A percentile compares a stretch with the other conserved stretches of the same genome.
Evolutionary conservation across 495 filamentous ascomycete genomes (phyloP).

Genomic region (Sordaria brevicollis): DNA sequence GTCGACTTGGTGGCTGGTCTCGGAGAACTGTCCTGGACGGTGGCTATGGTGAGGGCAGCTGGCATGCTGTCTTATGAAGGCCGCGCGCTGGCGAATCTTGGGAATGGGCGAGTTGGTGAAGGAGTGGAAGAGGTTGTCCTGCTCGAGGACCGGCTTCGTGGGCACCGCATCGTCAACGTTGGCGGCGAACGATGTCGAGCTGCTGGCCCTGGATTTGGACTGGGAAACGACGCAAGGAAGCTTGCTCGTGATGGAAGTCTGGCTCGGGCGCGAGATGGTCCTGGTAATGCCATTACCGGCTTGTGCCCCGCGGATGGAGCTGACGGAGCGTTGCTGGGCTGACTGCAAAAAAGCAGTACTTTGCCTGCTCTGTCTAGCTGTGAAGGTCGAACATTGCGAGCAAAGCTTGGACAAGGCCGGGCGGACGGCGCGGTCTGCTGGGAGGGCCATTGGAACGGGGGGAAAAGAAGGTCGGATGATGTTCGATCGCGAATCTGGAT

Average conservation of each 20-base stretch:
- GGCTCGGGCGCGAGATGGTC: neutral
- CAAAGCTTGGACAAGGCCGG: conserved; percentile 18
- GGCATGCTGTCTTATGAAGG: conserved; percentile 81
- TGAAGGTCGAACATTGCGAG: conserved; percentile 17
- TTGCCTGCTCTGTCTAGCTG: conserved; percentile 2
- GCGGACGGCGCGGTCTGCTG: conserved; percentile 20
- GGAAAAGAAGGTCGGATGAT: neutral
- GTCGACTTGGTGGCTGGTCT: conserved; percentile 38
- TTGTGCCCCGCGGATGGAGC: conserved; percentile 1
- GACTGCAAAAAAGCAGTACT: conserved; percentile 12
- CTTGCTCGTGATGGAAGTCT: conserved; percentile 5
- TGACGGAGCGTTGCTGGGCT: conserved; percentile 7
- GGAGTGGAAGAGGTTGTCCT: conserved; percentile 84
- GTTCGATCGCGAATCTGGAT: neutral
- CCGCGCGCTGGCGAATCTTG: conserved; percentile 73
- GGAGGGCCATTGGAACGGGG: conserved; percentile 14
- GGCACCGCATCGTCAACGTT: neutral
- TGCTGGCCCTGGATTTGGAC: conserved; percentile 1
- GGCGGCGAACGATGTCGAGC: neutral
- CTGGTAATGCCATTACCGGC: neutral
- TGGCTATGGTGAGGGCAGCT: conserved; percentile 87
- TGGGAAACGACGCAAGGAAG: conserved; percentile 12
- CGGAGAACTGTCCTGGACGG: conserved; percentile 46
- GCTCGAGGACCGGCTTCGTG: conserved; percentile 42
- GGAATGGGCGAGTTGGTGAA: conserved; percentile 80